Evolutionary conservation across 176 grass and related monocot genomes (phyloP).

Genomic region (Triticum monococcum): DNA sequence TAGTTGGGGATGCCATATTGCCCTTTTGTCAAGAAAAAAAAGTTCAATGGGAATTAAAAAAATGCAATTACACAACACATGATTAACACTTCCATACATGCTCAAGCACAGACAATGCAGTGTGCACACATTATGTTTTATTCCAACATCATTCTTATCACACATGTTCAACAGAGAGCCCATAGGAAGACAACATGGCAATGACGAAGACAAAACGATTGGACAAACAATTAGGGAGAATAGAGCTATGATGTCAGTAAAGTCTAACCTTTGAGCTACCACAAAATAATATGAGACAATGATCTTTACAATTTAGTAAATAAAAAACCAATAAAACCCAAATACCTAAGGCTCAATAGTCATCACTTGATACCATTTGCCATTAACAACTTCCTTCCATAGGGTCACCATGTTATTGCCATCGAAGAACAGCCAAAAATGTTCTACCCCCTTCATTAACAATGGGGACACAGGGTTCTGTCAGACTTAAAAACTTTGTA

Average conservation of each 20-base stretch:
- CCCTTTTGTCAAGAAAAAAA: too few relatives aligned
- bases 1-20: too few relatives aligned
- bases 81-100: neutral
- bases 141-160: neutral
- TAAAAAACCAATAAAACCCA: neutral
- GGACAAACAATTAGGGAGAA: neutral
- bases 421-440: neutral
- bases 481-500: too few relatives aligned
- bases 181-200: neutral
- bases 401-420: neutral
- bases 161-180: neutral
- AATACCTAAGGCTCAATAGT: neutral
- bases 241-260: neutral
- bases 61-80: neutral
- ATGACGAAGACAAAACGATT: neutral
- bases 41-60: neutral
- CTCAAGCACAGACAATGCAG: neutral
- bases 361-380: neutral
- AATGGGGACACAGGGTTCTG: too few relatives aligned
- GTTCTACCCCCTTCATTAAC: neutral
- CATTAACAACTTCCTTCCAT: neutral
- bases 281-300: neutral
- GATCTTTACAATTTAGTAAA: neutral
- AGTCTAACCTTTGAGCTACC: neutral
- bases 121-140: neutral